Evolutionary conservation across 2,329 filamentous ascomycete genomes (phyloP), one percentile per base, ranked within the genome.

Genomic region (Neocatenulostroma microsporum): DNA sequence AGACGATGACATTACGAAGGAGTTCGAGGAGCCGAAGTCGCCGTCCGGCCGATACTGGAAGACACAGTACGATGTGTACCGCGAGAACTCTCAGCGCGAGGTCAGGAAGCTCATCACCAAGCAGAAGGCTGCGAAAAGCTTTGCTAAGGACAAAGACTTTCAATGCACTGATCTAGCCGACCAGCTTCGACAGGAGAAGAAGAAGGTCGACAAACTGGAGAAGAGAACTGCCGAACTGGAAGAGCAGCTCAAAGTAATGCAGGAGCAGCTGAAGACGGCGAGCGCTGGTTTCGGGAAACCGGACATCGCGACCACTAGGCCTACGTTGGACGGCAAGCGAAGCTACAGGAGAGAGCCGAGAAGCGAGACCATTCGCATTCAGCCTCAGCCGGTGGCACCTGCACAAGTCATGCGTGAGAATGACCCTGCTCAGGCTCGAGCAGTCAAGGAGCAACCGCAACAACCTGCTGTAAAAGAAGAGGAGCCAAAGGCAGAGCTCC

Each of bases 41-140:
- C 74, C 81, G 41, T 86, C 82, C 4, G 83, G 82, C 5, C 77
- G 74, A 50, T 87, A 83, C 60, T 89, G 84, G 84, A 88, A 88
- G 61, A 72, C 75, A 17, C 76, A 86, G 53, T 88, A 83, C 50
- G 73, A 84, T 47, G 73, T 70, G 37, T 89, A 88, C 53, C 78
- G 84, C 32, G 69, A 76, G 29, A 80, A 82, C 44, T 83, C 82
- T 45, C 77, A 76, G 57, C 72, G 69, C 28, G 81, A 88, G 58
- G 80, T 87, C 69, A 78, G 79, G 63, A 84, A 82, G 63, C 68
- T 89, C 53, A 73, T 88, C 54, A 77, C 76, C 54, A 88, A 87
- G 67, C 85, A 87, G 65, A 76, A 84, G 54, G 68, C 85, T 44
- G 82, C 83, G 39, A 88, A 84, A 62, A 80, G 78, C 37, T 88